Conservation (phyloP, 805 yeast genomes). For the Millerozyma miso region DNA sequence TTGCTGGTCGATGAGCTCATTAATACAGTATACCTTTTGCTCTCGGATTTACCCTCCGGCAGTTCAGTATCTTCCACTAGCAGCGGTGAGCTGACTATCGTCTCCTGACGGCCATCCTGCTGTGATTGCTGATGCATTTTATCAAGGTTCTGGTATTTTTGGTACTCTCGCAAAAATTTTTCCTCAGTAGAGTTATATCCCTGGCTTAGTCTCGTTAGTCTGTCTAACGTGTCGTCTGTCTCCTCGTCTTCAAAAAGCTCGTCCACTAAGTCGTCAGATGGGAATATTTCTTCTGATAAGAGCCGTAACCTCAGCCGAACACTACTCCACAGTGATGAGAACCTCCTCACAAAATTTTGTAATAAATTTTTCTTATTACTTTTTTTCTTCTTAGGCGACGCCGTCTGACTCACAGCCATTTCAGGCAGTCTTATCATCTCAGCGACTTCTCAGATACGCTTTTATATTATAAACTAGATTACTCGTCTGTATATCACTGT, state of each 20-base stretch:
- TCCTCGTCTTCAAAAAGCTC: slow-evolving; percentile 45
- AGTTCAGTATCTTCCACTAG: not conserved
- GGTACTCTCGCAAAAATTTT: slow-evolving; percentile 28
- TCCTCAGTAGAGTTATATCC: slow-evolving; percentile 26
- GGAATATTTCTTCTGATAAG: slow-evolving; percentile 46
- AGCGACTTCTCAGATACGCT: too few species aligned
- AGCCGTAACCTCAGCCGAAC: slow-evolving; percentile 31
- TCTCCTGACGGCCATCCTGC: slow-evolving; percentile 7
- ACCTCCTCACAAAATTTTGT: slow-evolving; percentile 30
- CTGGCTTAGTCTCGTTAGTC: slow-evolving; percentile 12
- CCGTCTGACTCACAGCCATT: not conserved
- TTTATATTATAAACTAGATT: too few species aligned
- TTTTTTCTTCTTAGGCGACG: slow-evolving; percentile 4
- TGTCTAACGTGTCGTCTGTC: slow-evolving; percentile 26
- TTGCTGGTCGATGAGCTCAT: slow-evolving; percentile 5
- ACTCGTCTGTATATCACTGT: not conserved
- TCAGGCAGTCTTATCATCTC: not conserved
- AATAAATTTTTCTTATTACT: slow-evolving; percentile 7
- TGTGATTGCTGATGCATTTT: slow-evolving; percentile 18
- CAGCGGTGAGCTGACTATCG: slow-evolving; percentile 5
- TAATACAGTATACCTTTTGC: slow-evolving; percentile 8
- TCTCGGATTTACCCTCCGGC: slow-evolving; percentile 8
- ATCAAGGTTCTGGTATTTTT: slow-evolving; percentile 28
- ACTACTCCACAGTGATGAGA: slow-evolving; percentile 36
- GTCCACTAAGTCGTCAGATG: slow-evolving; percentile 46